These are phyloP conservation scores for Leptographium flavum DNA, from an alignment of 2,329 filamentous ascomycete genomes.

Conservation along the genomic window DNA sequence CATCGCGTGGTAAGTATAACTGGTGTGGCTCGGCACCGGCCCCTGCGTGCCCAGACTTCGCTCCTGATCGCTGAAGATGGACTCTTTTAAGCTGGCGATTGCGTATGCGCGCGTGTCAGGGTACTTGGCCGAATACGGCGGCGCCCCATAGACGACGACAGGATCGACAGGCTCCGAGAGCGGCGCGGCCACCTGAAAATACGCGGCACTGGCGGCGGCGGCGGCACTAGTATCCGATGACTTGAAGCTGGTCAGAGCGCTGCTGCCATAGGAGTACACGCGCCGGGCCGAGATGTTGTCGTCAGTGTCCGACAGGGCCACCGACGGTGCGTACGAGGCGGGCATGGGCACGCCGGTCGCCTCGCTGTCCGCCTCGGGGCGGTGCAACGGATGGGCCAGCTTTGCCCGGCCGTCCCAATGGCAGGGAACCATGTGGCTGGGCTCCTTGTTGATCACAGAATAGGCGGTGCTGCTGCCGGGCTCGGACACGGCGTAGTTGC, in stretches of 20 bases:
- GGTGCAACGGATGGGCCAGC: background rate
- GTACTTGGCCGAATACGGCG: too few relatives aligned
- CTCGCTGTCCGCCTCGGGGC: too few relatives aligned
- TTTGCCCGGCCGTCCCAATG: background rate
- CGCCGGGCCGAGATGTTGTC: background rate
- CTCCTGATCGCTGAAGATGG: constrained; percentile 22
- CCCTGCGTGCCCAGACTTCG: background rate
- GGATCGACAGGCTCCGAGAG: background rate
- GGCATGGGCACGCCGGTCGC: too few relatives aligned
- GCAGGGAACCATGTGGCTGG: background rate
- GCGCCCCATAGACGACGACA: background rate
- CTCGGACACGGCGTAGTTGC: background rate
- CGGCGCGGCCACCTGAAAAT: background rate
- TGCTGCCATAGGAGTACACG: background rate
- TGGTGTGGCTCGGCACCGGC: background rate
- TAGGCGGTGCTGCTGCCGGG: background rate
- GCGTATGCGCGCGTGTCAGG: background rate
- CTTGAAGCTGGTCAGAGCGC: background rate
- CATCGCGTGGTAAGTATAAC: background rate
- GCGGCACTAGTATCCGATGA: too few relatives aligned
- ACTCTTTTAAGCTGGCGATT: background rate
- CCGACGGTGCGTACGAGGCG: too few relatives aligned
- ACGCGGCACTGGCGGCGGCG: background rate
- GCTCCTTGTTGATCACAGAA: background rate
- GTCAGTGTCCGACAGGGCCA: too few relatives aligned